Evolutionary conservation across 2,329 filamentous ascomycete species (phyloP).

Genomic region (Colletotrichum spinosum): DNA sequence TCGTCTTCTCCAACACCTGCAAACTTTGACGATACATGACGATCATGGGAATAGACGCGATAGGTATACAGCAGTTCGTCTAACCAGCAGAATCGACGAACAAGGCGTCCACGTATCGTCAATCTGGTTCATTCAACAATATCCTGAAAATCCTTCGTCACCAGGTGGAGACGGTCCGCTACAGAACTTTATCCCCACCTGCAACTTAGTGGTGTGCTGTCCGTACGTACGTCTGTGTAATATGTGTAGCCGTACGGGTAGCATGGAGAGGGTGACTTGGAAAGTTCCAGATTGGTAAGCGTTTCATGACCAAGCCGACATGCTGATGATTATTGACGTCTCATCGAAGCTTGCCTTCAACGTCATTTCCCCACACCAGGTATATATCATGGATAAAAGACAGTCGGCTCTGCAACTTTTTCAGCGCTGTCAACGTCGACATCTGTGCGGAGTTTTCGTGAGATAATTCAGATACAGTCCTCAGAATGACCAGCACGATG

Average conservation of each 20-base stretch:
- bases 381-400: neutral
- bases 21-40: neutral
- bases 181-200: neutral
- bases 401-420: neutral
- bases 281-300: slow-evolving; percentile 19
- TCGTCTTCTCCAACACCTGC: neutral
- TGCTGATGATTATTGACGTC: no score
- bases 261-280: neutral
- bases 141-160: no score
- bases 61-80: no score
- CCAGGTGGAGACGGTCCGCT: no score
- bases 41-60: no score
- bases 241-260: no score
- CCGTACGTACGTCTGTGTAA: no score
- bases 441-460: neutral
- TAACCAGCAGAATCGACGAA: no score
- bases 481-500: slow-evolving; percentile 20
- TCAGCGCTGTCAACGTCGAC: neutral
- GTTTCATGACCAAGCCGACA: slow-evolving; percentile 9
- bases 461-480: neutral
- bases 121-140: no score
- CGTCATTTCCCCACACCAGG: slow-evolving; percentile 12
- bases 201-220: no score
- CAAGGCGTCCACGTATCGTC: no score
- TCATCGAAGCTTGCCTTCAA: neutral